A percentile compares a stretch with the other conserved stretches of the same genome.
Evolutionary conservation across 352 stramenopile genomes (phyloP).

Genomic region (Phytophthora cryptogea): DNA sequence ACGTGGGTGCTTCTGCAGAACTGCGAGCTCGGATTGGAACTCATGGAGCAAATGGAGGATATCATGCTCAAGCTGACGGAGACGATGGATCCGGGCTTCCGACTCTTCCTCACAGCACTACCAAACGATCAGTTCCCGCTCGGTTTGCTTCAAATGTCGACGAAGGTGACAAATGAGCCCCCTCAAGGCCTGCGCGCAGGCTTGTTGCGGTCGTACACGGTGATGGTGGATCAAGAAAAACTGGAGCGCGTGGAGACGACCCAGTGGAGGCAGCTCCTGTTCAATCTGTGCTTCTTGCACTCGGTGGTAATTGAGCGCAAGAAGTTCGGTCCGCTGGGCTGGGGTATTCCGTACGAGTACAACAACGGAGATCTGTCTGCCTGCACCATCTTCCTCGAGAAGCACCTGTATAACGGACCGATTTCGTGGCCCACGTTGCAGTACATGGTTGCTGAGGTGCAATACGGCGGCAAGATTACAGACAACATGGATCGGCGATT

Average conservation of each 20-base stretch:
- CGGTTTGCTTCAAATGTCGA: slow-evolving; percentile 98
- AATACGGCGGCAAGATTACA: slow-evolving; percentile 99
- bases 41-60: slow-evolving; percentile 99
- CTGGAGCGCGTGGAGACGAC: slow-evolving; percentile 96
- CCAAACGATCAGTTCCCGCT: slow-evolving; percentile 97
- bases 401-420: slow-evolving; percentile 97
- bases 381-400: slow-evolving; percentile 98
- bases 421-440: slow-evolving; percentile 98
- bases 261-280: slow-evolving; percentile 97
- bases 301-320: slow-evolving; percentile 98
- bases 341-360: slow-evolving; percentile 99
- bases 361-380: slow-evolving; percentile 98
- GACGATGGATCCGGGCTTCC: slow-evolving; percentile 96
- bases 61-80: slow-evolving; percentile 96
- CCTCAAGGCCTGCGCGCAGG: slow-evolving; percentile 95
- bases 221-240: slow-evolving; percentile 99
- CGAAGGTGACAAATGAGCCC: slow-evolving; percentile 99
- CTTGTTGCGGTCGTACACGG: slow-evolving; percentile 96
- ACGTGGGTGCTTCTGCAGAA: slow-evolving; percentile 99
- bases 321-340: slow-evolving; percentile 98
- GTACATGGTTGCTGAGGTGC: slow-evolving; percentile 98
- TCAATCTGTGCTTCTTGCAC: slow-evolving; percentile 98
- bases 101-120: slow-evolving; percentile 97
- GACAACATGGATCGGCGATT: slow-evolving; percentile 97
- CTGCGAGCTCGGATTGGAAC: slow-evolving; percentile 96